Evolutionary conservation across 441 rosid genomes (phyloP).

Genomic region (Jatropha multifida): DNA sequence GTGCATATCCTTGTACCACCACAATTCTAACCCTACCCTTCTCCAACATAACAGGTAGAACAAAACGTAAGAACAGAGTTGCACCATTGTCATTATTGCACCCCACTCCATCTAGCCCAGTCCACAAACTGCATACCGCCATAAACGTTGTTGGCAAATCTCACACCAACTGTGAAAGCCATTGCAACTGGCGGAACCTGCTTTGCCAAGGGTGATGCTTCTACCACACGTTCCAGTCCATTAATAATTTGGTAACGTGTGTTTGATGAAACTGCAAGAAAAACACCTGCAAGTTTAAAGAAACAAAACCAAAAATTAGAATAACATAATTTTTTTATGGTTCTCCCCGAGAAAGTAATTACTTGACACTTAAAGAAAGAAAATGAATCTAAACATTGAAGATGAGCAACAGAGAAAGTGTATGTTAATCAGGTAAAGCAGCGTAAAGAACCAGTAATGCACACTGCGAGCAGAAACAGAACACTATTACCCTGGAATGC

Average conservation of each 20-base stretch:
- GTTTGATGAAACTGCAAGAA: constrained; percentile 84
- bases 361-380: not conserved
- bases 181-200: constrained; percentile 72
- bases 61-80: not conserved
- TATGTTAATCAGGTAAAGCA: no score
- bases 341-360: not conserved
- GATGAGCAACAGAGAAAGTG: not conserved
- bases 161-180: constrained; percentile 90
- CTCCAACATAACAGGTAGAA: not conserved
- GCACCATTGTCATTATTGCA: constrained; percentile 60
- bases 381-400: not conserved
- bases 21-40: not conserved
- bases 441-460: no score
- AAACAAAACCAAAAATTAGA: not conserved
- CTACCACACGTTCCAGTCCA: constrained; percentile 78
- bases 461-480: no score
- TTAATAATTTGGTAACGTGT: constrained; percentile 84
- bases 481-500: no score
- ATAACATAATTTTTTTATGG: not conserved
- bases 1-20: not conserved
- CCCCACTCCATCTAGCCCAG: constrained; percentile 93
- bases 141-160: constrained; percentile 83
- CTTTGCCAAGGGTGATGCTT: constrained; percentile 77
- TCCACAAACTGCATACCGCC: constrained; percentile 99
- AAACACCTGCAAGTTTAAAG: constrained; percentile 56